Base-by-base conservation (phyloP, 2,329 filamentous ascomycete genomes). In the Myriosclerotinia duriaeana region DNA sequence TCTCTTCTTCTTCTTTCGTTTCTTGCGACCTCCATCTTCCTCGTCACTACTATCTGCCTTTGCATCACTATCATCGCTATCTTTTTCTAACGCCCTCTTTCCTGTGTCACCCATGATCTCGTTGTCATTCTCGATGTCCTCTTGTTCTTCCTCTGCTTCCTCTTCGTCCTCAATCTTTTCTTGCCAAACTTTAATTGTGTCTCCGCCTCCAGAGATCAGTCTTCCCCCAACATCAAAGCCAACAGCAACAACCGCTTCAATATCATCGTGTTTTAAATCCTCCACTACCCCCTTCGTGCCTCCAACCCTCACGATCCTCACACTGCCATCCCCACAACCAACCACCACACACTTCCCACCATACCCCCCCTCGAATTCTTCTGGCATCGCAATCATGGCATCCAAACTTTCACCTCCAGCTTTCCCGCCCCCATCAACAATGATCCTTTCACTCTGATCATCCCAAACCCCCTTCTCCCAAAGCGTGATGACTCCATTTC, bases 401-500 rank as follows among this genome's bases (percentile, higher is more conserved):
- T 98, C 94, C 53, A 97, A 80, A 68, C 90, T 92, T 77, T 96
- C 93, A 54, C 86, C 91, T 11, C 87, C 89, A 26, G 78, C 79
- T 71, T 79, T 83, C 22, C 82, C 84, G 12, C 82, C 79, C 30
- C 79, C 80, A 71, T 92, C 88, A 11, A 97, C 87, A 59, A 90
- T 87, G 73, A 97, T 90, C 63, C 93, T 86, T 79, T 96, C 93
- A 72, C 96, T 91, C 77, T 97, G 92, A 77, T 98, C 94, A 74
- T 96, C 93, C 94, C 95, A 98, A 0, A 91, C 87, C 0, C 94
- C 94, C 71, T 89, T 90, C 78, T 99, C 94, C 93, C 95, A 99
- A 8, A 98, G 80, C 5, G 93, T 97, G 69, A 98, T 77, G 1
- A 97, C 87, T 3, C 95, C 95, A 53, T 86, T 89, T 22, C 87